Base-by-base conservation (phyloP, 441 rosid genomes). In the Erysimum cheiri region DNA sequence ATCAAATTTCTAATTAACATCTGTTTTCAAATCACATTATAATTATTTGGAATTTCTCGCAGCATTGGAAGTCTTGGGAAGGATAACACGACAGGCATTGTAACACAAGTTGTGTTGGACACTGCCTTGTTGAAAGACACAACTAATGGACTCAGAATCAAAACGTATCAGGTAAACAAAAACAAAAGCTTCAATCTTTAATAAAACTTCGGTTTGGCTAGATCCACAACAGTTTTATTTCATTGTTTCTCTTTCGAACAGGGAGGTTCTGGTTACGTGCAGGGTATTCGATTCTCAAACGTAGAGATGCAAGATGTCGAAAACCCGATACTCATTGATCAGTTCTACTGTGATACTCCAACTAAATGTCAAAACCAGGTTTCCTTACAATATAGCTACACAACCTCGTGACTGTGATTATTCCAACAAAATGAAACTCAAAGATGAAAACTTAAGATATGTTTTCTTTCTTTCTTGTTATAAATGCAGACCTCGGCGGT, bases 41-140 rank as follows among this genome's bases (percentile, higher is more conserved):
- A 55, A 62, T 32, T 24, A 12, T 35, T 54, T 54, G 40, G 22
- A 67, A 48, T 6, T 0, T 0, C 11, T 75, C 61, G 12, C 64
- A 94, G 99, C 76, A 92, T 92, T 69, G 99, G 99, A 76, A 94
- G 98, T 69, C 98, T 94, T 35, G 98, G 99, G 37, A 85, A 85
- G 84, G 85, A 82, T 81, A 90, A 85, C 78, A 82, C 96, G 0
- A 85, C 71, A 9, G 99, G 77, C 62, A 65, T 92, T 35, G 92
- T 89, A 80, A 60, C 65, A 41, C 37, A 60, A 60, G 92, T 95
- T 67, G 94, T 95, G 65, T 71, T 95, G 80, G 97, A 95, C 80
- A 88, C 96, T 61, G 98, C 98, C 49, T 77, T 61, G 75, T 92
- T 60, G 80, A 77, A 58, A 93, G 65, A 90, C 72, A 85, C 99